phyloP scores from a whole-genome alignment of 208 protist species.

The Tritrichomonas foetus region DNA sequence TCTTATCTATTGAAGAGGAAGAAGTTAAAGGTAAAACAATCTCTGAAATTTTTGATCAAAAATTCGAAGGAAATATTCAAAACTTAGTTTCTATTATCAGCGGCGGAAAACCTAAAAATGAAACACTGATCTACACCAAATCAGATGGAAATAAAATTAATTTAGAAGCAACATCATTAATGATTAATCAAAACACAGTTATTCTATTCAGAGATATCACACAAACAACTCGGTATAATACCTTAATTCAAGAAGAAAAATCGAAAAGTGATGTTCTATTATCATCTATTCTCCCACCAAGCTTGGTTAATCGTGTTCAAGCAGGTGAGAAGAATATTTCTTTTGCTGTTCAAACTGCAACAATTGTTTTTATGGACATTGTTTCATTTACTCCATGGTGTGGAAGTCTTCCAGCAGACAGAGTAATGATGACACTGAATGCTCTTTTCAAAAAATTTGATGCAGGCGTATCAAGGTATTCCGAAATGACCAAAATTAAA shows the following conservation, averaged over 20 bases:
- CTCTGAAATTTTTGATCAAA: neutral
- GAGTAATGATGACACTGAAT: neutral
- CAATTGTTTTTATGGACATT: neutral
- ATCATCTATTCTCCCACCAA: neutral
- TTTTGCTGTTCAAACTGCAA: neutral
- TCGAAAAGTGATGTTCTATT: neutral
- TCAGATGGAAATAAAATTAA: neutral
- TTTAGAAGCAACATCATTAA: neutral
- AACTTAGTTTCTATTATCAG: neutral
- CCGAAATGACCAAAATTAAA: neutral
- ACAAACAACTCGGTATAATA: neutral
- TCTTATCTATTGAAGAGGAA: neutral
- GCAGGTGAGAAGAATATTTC: neutral
- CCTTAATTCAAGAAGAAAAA: neutral
- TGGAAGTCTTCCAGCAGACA: neutral
- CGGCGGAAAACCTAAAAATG: neutral
- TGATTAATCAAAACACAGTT: neutral
- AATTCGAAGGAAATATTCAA: too few species aligned
- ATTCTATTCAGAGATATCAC: neutral
- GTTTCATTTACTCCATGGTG: neutral
- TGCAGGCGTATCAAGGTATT: too few species aligned
- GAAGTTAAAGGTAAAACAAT: neutral
- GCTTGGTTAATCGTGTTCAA: neutral
- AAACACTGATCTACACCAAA: neutral
- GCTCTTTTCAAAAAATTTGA: neutral